Conservation (phyloP, 1,139 yeast species). For the Nadsonia starkeyi-henricii region DNA sequence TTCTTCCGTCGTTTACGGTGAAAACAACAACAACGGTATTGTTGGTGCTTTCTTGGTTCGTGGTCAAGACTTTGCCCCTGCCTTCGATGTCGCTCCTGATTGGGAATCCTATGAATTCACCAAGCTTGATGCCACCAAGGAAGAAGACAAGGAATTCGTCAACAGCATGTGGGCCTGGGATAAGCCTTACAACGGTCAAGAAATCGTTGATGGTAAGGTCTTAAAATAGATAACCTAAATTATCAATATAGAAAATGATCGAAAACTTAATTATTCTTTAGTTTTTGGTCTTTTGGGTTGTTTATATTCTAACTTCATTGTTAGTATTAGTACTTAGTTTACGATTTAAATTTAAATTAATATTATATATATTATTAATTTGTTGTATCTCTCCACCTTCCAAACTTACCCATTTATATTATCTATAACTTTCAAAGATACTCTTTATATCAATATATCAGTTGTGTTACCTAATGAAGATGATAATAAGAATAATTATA, state of each 20-base stretch:
- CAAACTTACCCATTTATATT: no score
- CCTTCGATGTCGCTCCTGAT: slow-evolving; percentile 98
- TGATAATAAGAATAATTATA: no score
- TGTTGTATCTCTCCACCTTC: no score
- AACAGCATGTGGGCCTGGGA: slow-evolving; percentile 82
- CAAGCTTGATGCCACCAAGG: slow-evolving; percentile 53
- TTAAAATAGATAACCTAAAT: slow-evolving; percentile 37
- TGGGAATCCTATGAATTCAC: slow-evolving; percentile 77
- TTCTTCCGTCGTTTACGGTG: slow-evolving; percentile 88
- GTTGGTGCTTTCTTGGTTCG: slow-evolving; percentile 89
- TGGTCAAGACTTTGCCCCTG: slow-evolving; percentile 86
- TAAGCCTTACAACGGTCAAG: slow-evolving; percentile 54
- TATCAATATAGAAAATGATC: background rate
- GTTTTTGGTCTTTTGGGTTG: background rate
- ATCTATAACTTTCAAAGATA: no score
- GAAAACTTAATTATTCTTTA: background rate
- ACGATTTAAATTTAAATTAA: no score
- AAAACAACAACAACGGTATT: slow-evolving; percentile 96
- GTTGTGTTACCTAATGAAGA: no score
- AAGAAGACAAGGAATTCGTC: slow-evolving; percentile 54
- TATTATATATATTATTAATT: no score
- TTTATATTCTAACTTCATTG: background rate
- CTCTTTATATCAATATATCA: no score
- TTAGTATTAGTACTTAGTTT: background rate
- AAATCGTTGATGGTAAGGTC: slow-evolving; percentile 73